Base-by-base conservation (phyloP, 257 asterid genomes). In the Nicotiana sylvestris region DNA sequence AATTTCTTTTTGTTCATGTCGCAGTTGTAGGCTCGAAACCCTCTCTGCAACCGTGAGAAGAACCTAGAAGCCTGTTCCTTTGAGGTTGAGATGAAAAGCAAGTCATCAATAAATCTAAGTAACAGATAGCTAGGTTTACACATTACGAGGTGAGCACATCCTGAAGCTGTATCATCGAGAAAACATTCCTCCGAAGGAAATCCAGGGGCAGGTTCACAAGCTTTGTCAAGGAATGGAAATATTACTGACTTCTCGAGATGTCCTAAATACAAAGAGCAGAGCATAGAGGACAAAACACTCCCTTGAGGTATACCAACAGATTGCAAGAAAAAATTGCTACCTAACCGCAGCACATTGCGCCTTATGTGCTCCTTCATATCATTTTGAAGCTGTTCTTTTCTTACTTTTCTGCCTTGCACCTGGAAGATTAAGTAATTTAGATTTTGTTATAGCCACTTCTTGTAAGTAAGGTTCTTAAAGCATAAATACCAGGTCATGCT, bases 251-350 rank as follows among this genome's bases (percentile, higher is more conserved):
- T 89, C 81, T 96, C 99, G 91, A 96, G 91, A 86, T 94, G 92
- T 33, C 92, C 99, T 74, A 90, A 96, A 87, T 94, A 96, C 78
- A 85, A 88, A 12, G 99, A 96, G 87, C 98, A 96, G 39, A 96
- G 95, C 85, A 94, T 84, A 83, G 98, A 64, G 64, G 99, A 96
- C 80, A 94, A 51, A 82, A 93, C 84, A 86, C 99, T 90, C 76
- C 99, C 99, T 85, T 96, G 99, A 60, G 99, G 93, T 86, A 96
- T 96, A 77, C 99, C 99, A 58, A 93, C 87, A 30, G 69, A 77
- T 88, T 96, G 99, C 89, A 86, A 83, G 92, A 87, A 96, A 87
- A 92, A 90, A 55, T 70, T 88, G 81, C 76, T 76, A 51, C 85
- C 89, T 12, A 94, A 64, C 37, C 83, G 89, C 82, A 96, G 91